Evolutionary conservation across 805 yeast species (phyloP), one percentile per base, ranked within the genome.

Genomic region (Tetrapisispora iriomotensis): DNA sequence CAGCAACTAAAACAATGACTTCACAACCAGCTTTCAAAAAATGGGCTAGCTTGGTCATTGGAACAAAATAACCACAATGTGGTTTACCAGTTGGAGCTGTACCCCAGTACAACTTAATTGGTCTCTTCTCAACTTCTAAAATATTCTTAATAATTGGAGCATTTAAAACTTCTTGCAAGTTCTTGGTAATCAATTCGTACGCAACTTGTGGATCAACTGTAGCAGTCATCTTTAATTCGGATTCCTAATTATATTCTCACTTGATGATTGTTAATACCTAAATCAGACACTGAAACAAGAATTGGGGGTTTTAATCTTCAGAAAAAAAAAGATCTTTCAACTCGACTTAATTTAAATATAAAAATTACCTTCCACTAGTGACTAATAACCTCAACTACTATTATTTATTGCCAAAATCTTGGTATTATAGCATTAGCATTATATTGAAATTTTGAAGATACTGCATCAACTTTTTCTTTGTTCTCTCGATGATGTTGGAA

Each of bases 1-100:
- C 98, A 13, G 99, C 99, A 49, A 92, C 62, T 43, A 92, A 71
- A 6, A 92, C 92, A 1, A 78, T 86, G 31, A 92, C 94, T 58
- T 86, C 92, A 68, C 95, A 86, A 10, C 97, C 98, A 14, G 99
- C 98, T 54, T 79, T 81, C 62, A 92, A 73, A 61, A 90, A 86
- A 61, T 92, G 88, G 2, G 97, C 97, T 51, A 92, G 66, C 63
- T 92, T 90, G 45, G 94, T 82, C 97, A 92, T 90, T 38, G 97
- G 92, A 28, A 92, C 98, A 58, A 92, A 86, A 72, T 92, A 92
- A 38, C 97, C 99, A 68, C 96, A 88, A 66, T 92, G 99, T 33
- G 97, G 96, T 65, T 77, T 84, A 38, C 99, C 99, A 4, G 99
- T 92, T 44, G 99, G 97, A 7, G 99, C 99, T 17, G 97, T 88